A percentile compares a stretch with the other conserved stretches of the same genome.
phyloP scores from a whole-genome alignment of 2,329 filamentous ascomycete genomes.

The Arthrobotrys megalospora region DNA sequence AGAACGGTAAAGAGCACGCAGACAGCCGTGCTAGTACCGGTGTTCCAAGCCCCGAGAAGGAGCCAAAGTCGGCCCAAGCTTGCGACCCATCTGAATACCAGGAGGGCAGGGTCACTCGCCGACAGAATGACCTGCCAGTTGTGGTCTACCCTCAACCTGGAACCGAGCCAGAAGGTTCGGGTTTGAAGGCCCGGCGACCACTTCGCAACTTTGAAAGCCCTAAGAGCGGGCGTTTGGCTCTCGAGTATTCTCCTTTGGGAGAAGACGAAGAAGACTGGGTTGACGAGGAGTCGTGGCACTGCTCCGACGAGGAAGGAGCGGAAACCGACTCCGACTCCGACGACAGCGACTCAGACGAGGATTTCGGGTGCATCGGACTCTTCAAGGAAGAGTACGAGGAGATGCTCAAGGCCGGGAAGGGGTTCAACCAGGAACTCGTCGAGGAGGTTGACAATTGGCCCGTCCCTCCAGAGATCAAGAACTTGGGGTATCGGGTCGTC shows the following conservation, averaged over 20 bases:
- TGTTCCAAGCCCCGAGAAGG: not conserved
- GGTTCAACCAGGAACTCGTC: constrained; percentile 67
- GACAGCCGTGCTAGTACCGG: not conserved
- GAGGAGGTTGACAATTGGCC: constrained; percentile 43
- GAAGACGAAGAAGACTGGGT: constrained; percentile 25
- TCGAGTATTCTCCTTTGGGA: not conserved
- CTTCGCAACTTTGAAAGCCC: not conserved
- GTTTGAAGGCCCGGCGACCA: not conserved
- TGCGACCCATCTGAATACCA: not conserved
- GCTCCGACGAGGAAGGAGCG: not conserved
- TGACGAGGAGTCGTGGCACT: constrained; percentile 21
- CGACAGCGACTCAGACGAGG: constrained; percentile 16
- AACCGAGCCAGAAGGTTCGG: not conserved
- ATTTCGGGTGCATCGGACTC: constrained; percentile 67
- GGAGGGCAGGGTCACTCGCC: constrained; percentile 13
- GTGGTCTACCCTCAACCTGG: not conserved
- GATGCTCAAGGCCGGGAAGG: constrained; percentile 66
- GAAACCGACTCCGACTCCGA: not conserved
- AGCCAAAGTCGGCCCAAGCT: not conserved
- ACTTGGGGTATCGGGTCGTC: constrained; percentile 33
- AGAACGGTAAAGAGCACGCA: not conserved
- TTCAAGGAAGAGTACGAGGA: constrained; percentile 68
- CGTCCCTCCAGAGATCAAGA: constrained; percentile 20
- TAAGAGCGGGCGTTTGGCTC: not conserved
- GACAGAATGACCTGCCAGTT: constrained; percentile 28